These are phyloP conservation scores for Hypoxylon sp. DNA, from an alignment of 2,329 filamentous ascomycete genomes.

Conservation along the genomic window DNA sequence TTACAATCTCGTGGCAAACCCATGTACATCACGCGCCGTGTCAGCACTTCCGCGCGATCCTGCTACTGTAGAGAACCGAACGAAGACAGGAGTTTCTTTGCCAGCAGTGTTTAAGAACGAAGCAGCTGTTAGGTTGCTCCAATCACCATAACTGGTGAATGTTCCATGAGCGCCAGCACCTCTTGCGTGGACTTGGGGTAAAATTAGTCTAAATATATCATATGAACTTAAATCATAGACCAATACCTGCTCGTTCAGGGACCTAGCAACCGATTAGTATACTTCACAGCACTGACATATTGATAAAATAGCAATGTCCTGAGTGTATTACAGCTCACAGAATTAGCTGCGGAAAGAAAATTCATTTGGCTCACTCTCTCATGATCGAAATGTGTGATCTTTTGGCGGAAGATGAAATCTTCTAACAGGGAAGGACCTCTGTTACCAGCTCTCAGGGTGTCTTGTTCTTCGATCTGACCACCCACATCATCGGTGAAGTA, in stretches of 20 bases:
- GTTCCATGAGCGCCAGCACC: slow-evolving; percentile 72
- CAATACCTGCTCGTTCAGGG: slow-evolving; percentile 51
- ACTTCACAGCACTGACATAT: background rate
- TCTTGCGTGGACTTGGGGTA: slow-evolving; percentile 70
- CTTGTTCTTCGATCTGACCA: slow-evolving; percentile 76
- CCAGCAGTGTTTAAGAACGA: slow-evolving; percentile 67
- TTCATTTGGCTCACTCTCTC: slow-evolving; percentile 63
- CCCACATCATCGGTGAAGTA: slow-evolving; percentile 78
- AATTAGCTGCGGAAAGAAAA: background rate
- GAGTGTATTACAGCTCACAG: background rate
- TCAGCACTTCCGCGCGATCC: slow-evolving; percentile 72
- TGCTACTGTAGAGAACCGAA: slow-evolving; percentile 74
- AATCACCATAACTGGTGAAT: slow-evolving; percentile 73
- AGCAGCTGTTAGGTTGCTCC: slow-evolving; percentile 73
- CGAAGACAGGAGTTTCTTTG: slow-evolving; percentile 71
- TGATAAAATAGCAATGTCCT: background rate
- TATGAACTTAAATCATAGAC: slow-evolving; percentile 15
- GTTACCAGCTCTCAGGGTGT: slow-evolving; percentile 76
- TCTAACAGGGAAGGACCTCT: slow-evolving; percentile 73
- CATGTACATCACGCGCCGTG: slow-evolving; percentile 74
- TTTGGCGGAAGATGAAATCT: slow-evolving; percentile 75
- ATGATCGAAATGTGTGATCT: slow-evolving; percentile 72
- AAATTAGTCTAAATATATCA: slow-evolving; percentile 55
- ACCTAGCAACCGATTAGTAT: slow-evolving; percentile 48
- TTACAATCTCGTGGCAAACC: slow-evolving; percentile 72